These are phyloP conservation scores for Akebia trifoliata DNA, from an alignment of 164 flowering plant species.

Conservation along the genomic window DNA sequence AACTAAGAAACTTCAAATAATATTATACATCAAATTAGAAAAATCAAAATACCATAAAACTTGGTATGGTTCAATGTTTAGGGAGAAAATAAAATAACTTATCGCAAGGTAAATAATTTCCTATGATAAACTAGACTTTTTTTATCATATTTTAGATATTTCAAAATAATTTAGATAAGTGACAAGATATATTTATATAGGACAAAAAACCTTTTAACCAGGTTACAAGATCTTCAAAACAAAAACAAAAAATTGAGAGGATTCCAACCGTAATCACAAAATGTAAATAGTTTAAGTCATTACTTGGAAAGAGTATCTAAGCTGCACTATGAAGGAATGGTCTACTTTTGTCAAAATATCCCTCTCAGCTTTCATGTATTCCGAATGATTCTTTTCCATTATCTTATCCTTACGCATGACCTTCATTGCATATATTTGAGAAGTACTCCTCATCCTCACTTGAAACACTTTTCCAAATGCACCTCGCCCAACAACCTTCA, in stretches of 20 bases:
- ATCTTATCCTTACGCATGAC: slow-evolving; percentile 88
- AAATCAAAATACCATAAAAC: too few relatives aligned
- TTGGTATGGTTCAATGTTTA: too few relatives aligned
- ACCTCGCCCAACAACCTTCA: slow-evolving; percentile 89
- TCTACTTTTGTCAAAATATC: slow-evolving; percentile 77
- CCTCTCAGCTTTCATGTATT: slow-evolving; percentile 90
- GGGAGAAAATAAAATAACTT: too few relatives aligned
- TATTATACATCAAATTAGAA: too few relatives aligned
- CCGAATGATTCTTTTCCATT: slow-evolving; percentile 79
- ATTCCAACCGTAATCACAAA: not conserved
- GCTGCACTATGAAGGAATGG: slow-evolving; percentile 85
- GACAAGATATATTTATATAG: too few relatives aligned
- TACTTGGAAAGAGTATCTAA: slow-evolving; percentile 90
- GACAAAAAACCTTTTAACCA: too few relatives aligned
- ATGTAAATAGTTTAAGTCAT: slow-evolving; percentile 5
- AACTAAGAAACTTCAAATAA: too few relatives aligned
- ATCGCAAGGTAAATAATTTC: too few relatives aligned
- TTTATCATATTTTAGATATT: too few relatives aligned
- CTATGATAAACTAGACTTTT: too few relatives aligned
- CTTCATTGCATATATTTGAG: slow-evolving; percentile 94
- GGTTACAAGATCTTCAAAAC: too few relatives aligned
- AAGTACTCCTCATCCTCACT: slow-evolving; percentile 68
- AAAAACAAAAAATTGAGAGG: not conserved
- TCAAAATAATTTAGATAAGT: too few relatives aligned
- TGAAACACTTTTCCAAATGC: slow-evolving; percentile 92